These are phyloP conservation scores for Leptographium lundbergii DNA, from an alignment of 2,329 filamentous ascomycete species.

Conservation along the genomic window DNA sequence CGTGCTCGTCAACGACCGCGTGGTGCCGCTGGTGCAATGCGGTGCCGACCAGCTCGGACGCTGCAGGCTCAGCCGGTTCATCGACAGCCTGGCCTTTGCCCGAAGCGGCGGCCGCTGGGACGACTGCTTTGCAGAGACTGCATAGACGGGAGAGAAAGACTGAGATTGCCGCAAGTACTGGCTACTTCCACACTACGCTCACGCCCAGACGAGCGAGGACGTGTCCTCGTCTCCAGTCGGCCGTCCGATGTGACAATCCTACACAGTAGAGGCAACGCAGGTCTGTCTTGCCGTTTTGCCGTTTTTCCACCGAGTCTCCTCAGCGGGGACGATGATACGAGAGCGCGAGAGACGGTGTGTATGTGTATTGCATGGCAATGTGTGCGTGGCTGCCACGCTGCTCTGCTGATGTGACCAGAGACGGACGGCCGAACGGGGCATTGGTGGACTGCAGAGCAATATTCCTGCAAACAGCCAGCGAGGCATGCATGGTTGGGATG, in stretches of 20 bases:
- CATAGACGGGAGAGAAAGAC: background rate
- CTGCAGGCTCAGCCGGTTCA: conserved; percentile 57
- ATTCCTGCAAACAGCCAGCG: too few species aligned
- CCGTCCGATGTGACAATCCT: too few species aligned
- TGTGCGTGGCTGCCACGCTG: too few species aligned
- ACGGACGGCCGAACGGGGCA: too few species aligned
- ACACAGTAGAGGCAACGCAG: too few species aligned
- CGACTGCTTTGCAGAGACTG: conserved; percentile 35
- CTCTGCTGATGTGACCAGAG: too few species aligned
- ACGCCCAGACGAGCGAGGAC: background rate
- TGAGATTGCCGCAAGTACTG: background rate
- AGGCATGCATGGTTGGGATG: too few species aligned
- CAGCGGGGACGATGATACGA: background rate
- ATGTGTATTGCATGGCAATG: too few species aligned
- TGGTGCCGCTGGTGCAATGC: conserved; percentile 60
- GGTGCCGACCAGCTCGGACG: conserved; percentile 55
- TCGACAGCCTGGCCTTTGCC: conserved; percentile 65
- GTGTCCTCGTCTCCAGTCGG: too few species aligned
- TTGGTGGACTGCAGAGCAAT: too few species aligned
- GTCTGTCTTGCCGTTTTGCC: too few species aligned
- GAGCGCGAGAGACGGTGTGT: too few species aligned
- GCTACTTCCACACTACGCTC: background rate
- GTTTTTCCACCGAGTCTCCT: background rate
- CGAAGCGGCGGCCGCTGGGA: conserved; percentile 61
- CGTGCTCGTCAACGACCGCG: conserved; percentile 72